Evolutionary conservation across 768 basidiomycete species (phyloP).

Genomic region (Mycena olivaceomarginata): DNA sequence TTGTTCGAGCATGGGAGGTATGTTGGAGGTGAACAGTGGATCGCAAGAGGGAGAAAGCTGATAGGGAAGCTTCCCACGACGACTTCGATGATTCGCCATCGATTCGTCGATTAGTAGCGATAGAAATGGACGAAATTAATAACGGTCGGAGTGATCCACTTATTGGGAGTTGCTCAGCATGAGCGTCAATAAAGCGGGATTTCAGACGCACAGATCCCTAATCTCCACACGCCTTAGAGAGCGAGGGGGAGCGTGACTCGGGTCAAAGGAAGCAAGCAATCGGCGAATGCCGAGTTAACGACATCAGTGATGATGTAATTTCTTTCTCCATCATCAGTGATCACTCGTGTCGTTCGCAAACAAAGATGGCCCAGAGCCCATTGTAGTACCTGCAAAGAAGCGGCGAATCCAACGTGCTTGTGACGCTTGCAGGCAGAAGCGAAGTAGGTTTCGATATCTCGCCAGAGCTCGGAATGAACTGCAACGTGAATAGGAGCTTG

Average conservation of each 20-base stretch:
- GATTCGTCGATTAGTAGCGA: too few species aligned
- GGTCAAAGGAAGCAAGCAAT: too few species aligned
- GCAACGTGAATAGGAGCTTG: too few species aligned
- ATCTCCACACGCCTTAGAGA: too few species aligned
- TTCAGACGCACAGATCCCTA: too few species aligned
- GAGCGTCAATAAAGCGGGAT: too few species aligned
- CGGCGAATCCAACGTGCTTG: neutral
- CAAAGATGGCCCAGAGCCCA: neutral
- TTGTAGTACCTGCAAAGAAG: conserved; percentile 25
- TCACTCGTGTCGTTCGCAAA: conserved; percentile 29
- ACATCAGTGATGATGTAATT: neutral
- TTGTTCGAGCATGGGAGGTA: neutral
- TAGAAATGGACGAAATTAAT: too few species aligned
- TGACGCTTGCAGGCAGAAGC: conserved; percentile 36
- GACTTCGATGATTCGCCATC: neutral
- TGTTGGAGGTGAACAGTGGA: conserved; percentile 8
- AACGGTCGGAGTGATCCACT: too few species aligned
- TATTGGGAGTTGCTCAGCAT: too few species aligned
- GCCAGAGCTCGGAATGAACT: neutral
- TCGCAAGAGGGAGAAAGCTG: neutral
- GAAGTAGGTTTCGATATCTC: conserved; percentile 5
- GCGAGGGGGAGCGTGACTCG: too few species aligned
- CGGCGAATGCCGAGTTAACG: too few species aligned
- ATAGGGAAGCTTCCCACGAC: conserved; percentile 16
- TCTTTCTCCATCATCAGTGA: neutral